phyloP scores from a whole-genome alignment of 805 yeast species.

The Brettanomyces bruxellensis region DNA sequence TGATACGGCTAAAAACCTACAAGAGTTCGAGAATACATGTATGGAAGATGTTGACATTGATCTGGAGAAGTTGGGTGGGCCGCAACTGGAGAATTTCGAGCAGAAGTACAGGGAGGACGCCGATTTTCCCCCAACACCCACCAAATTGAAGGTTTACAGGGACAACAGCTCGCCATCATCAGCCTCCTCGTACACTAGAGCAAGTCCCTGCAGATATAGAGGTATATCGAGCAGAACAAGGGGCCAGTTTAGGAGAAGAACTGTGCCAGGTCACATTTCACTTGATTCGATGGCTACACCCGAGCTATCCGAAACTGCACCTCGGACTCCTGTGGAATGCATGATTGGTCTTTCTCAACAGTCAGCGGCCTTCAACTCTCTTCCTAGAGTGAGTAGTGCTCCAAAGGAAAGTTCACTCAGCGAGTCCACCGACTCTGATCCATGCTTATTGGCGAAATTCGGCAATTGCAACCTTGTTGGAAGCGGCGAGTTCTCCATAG shows the following conservation, averaged over 20 bases:
- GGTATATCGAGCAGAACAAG: background rate
- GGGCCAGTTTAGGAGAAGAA: background rate
- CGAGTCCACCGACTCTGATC: constrained; percentile 22
- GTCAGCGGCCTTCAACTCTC: background rate
- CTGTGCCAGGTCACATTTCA: background rate
- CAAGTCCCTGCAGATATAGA: background rate
- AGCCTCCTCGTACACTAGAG: background rate
- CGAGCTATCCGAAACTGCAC: constrained; percentile 3
- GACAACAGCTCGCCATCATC: too few species aligned
- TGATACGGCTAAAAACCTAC: constrained; percentile 6
- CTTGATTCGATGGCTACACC: background rate
- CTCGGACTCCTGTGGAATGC: constrained; percentile 12
- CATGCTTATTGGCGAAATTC: constrained; percentile 39
- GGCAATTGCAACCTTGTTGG: constrained; percentile 69
- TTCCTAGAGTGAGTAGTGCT: background rate
- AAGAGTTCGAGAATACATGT: too few species aligned
- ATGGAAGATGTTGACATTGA: constrained; percentile 18
- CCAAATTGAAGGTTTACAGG: too few species aligned
- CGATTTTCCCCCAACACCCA: background rate
- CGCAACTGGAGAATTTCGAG: constrained; percentile 21
- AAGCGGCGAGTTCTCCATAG: constrained; percentile 83
- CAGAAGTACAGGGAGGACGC: constrained; percentile 34
- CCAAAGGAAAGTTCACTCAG: background rate
- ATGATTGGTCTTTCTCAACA: background rate
- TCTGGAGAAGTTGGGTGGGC: constrained; percentile 5